A percentile compares a stretch with the other conserved stretches of the same genome.
phyloP scores from a whole-genome alignment of 805 yeast species.

The Zygotorulaspora sp. region DNA sequence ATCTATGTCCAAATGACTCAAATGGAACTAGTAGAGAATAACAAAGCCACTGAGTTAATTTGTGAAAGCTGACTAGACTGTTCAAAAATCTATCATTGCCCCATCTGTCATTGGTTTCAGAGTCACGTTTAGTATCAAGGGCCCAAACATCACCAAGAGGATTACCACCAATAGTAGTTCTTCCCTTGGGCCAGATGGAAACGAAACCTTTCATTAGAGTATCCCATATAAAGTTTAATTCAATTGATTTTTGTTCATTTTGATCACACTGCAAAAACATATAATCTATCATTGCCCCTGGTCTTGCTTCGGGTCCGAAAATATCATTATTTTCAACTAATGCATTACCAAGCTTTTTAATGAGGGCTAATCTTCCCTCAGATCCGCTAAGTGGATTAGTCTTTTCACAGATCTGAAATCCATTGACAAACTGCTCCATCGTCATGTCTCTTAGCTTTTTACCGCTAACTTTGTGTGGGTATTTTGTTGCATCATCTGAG shows the following conservation, averaged over 20 bases:
- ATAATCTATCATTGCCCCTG: conserved; percentile 53
- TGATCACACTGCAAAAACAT: conserved; percentile 28
- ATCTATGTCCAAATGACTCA: conserved; percentile 40
- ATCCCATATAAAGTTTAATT: conserved; percentile 49
- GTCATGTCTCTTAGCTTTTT: conserved; percentile 37
- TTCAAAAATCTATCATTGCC: conserved; percentile 30
- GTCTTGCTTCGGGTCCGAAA: conserved; percentile 47
- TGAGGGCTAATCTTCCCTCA: conserved; percentile 48
- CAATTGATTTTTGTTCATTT: conserved; percentile 32
- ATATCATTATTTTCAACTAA: conserved; percentile 37
- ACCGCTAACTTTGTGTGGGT: conserved; percentile 45
- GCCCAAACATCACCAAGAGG: conserved; percentile 64
- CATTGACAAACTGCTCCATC: conserved; percentile 35
- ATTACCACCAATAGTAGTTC: conserved; percentile 47
- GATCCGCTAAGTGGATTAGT: conserved; percentile 50
- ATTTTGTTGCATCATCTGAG: conserved; percentile 34
- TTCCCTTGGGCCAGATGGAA: conserved; percentile 59
- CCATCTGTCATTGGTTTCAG: conserved; percentile 10
- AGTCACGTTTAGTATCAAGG: conserved; percentile 35
- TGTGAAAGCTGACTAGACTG: conserved; percentile 56
- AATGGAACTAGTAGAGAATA: conserved; percentile 56
- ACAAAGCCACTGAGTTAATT: conserved; percentile 63
- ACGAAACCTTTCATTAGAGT: conserved; percentile 52
- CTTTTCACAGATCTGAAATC: conserved; percentile 45
- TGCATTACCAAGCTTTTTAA: conserved; percentile 47